These are phyloP conservation scores for Hypoxylon sp. DNA, from an alignment of 2,329 filamentous ascomycete species.

Conservation along the genomic window DNA sequence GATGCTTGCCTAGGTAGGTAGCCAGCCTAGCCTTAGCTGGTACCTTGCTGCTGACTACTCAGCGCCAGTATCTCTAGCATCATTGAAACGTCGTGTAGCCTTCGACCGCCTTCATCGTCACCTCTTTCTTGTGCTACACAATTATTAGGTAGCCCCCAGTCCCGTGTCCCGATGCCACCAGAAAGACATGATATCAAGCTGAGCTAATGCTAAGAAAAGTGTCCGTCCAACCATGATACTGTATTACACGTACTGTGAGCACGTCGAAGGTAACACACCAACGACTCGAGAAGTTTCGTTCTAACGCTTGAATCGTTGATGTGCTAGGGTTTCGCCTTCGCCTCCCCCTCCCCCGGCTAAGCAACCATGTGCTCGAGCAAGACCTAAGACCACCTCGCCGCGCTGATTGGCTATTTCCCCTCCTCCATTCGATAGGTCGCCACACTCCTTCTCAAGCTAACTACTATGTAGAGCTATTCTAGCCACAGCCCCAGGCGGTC, in stretches of 20 bases:
- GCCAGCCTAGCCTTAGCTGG: no score
- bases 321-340: background rate
- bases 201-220: slow-evolving; percentile 15
- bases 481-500: slow-evolving; percentile 9
- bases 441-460: slow-evolving; percentile 15
- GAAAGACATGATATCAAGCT: slow-evolving; percentile 19
- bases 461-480: no score
- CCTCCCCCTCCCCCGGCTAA: background rate
- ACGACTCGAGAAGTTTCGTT: background rate
- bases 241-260: slow-evolving; percentile 7
- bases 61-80: no score
- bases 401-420: slow-evolving; percentile 15
- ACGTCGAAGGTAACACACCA: background rate
- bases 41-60: no score
- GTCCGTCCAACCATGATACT: slow-evolving; percentile 13
- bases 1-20: no score
- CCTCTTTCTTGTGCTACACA: no score
- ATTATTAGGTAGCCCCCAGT: no score
- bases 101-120: slow-evolving; percentile 4
- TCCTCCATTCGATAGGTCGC: slow-evolving; percentile 19
- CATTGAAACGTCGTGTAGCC: slow-evolving; percentile 5
- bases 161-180: slow-evolving; percentile 10
- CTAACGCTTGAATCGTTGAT: slow-evolving; percentile 10
- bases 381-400: background rate
- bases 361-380: slow-evolving; percentile 2